A percentile compares a stretch with the other conserved stretches of the same genome.
phyloP scores from a whole-genome alignment of 169 alveolate genomes.

The Perkinsus marinus region DNA sequence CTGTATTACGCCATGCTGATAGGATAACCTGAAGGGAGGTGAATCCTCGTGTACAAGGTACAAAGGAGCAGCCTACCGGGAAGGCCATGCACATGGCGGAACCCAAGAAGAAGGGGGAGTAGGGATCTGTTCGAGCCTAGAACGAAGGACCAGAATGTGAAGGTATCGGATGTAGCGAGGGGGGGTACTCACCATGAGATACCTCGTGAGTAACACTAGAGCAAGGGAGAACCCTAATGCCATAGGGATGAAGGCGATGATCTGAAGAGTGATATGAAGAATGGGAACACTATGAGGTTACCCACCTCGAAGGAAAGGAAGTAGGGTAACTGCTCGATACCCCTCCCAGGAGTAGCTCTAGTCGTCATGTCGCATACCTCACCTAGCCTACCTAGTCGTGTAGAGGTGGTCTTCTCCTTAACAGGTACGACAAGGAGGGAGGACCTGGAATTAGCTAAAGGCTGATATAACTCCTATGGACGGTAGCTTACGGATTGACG shows the following conservation, averaged over 20 bases:
- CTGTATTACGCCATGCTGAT: not conserved
- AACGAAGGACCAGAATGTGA: not conserved
- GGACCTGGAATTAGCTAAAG: not conserved
- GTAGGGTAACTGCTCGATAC: not conserved
- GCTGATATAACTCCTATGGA: not conserved
- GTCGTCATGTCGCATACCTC: not conserved
- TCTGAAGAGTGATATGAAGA: not conserved
- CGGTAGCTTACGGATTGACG: not conserved
- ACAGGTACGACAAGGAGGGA: not conserved
- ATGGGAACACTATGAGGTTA: too few relatives aligned
- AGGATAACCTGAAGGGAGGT: not conserved
- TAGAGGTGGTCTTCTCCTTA: not conserved
- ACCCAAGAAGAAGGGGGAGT: not conserved
- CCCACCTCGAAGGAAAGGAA: not conserved
- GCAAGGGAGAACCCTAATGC: not conserved
- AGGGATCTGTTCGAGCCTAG: not conserved
- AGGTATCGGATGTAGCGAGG: too few relatives aligned
- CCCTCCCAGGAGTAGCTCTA: not conserved
- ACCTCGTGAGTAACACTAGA: not conserved
- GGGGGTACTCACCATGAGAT: not conserved
- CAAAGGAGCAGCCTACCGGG: not conserved
- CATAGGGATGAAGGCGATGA: not conserved
- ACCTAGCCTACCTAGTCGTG: not conserved
- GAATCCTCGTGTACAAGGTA: not conserved
- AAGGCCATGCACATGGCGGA: not conserved